Conservation (phyloP, 2,329 filamentous ascomycete genomes). For the Emergomyces pasteurianus region DNA sequence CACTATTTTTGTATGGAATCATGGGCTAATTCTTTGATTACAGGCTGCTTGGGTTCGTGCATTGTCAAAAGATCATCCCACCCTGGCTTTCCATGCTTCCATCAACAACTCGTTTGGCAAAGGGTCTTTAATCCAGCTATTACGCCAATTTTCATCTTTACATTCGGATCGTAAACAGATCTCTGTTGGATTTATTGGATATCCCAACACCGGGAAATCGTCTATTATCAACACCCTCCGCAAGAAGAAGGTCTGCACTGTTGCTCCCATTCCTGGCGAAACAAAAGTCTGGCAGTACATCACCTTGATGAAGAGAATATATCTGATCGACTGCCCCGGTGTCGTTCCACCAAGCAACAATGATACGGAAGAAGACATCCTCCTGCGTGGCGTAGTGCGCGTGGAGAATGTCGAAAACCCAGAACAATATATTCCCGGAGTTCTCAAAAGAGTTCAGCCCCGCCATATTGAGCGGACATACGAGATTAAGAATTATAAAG, state of each 20-base stretch:
- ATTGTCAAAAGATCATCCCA: conserved; percentile 84
- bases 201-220: conserved; percentile 91
- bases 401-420: conserved; percentile 96
- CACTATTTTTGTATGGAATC: conserved; percentile 10
- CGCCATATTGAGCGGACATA: conserved; percentile 91
- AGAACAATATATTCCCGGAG: conserved; percentile 83
- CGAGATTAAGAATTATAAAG: conserved; percentile 65
- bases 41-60: conserved; percentile 88
- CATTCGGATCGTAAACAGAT: conserved; percentile 91
- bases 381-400: conserved; percentile 80
- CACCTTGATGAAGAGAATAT: conserved; percentile 86
- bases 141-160: conserved; percentile 83
- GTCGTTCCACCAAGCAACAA: conserved; percentile 81
- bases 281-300: conserved; percentile 99
- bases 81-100: conserved; percentile 84
- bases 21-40: conserved; percentile 19
- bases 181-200: conserved; percentile 76
- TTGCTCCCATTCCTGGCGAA: conserved; percentile 89
- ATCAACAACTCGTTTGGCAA: conserved; percentile 97
- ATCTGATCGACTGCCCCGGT: conserved; percentile 92
- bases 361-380: conserved; percentile 75
- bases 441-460: conserved; percentile 67
- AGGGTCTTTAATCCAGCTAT: conserved; percentile 79
- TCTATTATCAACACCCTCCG: conserved; percentile 94
- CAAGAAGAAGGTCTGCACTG: conserved; percentile 86